A percentile compares a stretch with the other conserved stretches of the same genome.
Evolutionary conservation across 2,329 filamentous ascomycete genomes (phyloP).

Genomic region (Endothia cerciana): DNA sequence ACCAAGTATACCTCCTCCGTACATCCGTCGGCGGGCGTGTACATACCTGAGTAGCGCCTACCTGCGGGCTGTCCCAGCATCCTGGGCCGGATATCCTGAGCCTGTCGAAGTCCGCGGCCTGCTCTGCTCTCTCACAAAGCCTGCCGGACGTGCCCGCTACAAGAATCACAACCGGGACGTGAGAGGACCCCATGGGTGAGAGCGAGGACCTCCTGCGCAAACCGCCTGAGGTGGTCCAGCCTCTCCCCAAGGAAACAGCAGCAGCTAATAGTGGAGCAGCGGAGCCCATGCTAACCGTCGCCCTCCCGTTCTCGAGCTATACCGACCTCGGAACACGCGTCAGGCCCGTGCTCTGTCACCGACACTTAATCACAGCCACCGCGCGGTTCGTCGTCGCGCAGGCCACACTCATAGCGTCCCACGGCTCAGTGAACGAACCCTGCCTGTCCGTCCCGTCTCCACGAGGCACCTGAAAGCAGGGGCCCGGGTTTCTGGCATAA

Average conservation of each 20-base stretch:
- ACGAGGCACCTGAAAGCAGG: background rate
- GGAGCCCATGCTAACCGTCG: background rate
- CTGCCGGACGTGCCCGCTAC: background rate
- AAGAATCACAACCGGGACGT: background rate
- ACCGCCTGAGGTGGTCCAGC: too few relatives aligned
- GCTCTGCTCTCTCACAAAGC: background rate
- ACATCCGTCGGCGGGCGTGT: background rate
- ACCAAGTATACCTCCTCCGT: background rate
- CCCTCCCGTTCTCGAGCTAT: background rate
- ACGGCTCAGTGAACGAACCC: background rate
- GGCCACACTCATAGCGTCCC: too few relatives aligned
- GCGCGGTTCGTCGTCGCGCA: too few relatives aligned
- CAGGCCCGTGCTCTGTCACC: background rate
- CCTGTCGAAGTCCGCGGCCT: background rate
- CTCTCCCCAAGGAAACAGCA: too few relatives aligned
- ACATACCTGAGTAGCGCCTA: background rate
- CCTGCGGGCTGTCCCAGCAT: background rate
- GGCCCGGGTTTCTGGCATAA: too few relatives aligned
- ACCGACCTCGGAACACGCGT: conserved; percentile 4
- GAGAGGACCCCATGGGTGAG: too few relatives aligned
- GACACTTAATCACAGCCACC: too few relatives aligned
- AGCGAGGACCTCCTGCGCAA: too few relatives aligned
- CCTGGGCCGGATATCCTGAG: conserved; percentile 2
- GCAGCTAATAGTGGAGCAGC: too few relatives aligned
- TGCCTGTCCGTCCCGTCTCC: background rate